These are phyloP conservation scores for Aspergillus alliaceus DNA, from an alignment of 2,329 filamentous ascomycete species.

Conservation along the genomic window DNA sequence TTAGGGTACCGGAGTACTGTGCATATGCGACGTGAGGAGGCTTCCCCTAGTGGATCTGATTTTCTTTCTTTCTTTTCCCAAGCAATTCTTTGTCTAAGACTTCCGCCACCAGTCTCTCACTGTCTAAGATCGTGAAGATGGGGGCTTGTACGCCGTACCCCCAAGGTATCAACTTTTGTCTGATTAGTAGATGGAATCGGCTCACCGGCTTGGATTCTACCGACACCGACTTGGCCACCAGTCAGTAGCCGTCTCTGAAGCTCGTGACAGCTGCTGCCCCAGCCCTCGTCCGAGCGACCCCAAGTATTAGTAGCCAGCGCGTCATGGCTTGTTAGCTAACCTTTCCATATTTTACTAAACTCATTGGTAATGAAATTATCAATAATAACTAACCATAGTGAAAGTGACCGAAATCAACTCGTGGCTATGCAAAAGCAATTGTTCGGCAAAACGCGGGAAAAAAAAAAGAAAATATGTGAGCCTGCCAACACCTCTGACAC, in stretches of 20 bases:
- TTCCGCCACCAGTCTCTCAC: background rate
- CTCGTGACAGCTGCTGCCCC: slow-evolving; percentile 6
- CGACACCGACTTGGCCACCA: no score
- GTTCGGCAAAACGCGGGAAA: slow-evolving; percentile 7
- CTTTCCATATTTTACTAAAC: background rate
- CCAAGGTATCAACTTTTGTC: background rate
- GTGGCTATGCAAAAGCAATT: background rate
- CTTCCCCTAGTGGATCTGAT: no score
- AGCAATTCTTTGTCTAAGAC: background rate
- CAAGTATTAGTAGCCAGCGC: background rate
- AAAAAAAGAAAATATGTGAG: background rate
- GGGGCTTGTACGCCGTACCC: background rate
- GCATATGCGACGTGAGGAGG: background rate
- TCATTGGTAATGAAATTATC: background rate
- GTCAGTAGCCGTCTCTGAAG: background rate
- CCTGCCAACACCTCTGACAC: background rate
- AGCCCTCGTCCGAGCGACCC: background rate
- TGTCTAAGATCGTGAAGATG: background rate
- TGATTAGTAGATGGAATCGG: background rate
- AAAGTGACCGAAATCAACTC: background rate
- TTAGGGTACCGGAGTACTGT: background rate
- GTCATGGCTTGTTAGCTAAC: no score
- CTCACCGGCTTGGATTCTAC: slow-evolving; percentile 1
- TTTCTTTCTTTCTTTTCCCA: background rate
- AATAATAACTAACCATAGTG: background rate